Evolutionary conservation across 208 protist genomes (phyloP), one percentile per base, ranked within the genome.

Genomic region (Jaenimonas drosophilae): DNA sequence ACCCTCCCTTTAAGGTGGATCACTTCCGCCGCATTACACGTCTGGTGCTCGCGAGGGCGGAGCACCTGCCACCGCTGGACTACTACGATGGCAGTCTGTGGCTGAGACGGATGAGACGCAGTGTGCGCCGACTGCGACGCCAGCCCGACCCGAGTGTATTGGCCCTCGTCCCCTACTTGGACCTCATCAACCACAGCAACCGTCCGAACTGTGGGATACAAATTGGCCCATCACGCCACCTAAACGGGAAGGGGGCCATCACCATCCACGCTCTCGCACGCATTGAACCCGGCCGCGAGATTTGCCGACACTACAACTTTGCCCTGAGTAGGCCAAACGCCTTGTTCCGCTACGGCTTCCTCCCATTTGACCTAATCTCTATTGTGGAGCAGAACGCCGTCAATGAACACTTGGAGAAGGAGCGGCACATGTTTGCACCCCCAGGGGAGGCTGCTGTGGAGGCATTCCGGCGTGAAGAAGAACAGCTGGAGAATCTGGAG

Each of bases 241-340:
- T 76, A 30, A 54, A 62, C 31, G 79, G 82, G 7, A 64, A 64
- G 1, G 59, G 58, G 0, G 86, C 78, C 40, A 69, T 87, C 44
- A 94, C 86, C 3, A 61, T 94, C 45, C 81, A 71, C 48, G 74
- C 86, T 4, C 55, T 94, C 24, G 49, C 58, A 4, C 43, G 68
- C n/a, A 70, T 94, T 28, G 16, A 42, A 21, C 78, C 81, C 4
- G 86, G 86, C 2, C 69, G 88, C 29, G 86, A 91, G 68, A 54
- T 94, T 14, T 94, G 86, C 50, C 65, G 86, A n/a, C 86, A 94
- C 59, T 94, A 94, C 68, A 94, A 94, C 68, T 91, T 94, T 52
- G 77, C 77, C 27, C 59, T 94, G 24, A 80, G 63, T 33, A 68
- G 86, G 3, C 65, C 76, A 11, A 76, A 64, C 31, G 80, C 86